phyloP scores from a whole-genome alignment of 768 basidiomycete species.

The Boletus insuetus region DNA sequence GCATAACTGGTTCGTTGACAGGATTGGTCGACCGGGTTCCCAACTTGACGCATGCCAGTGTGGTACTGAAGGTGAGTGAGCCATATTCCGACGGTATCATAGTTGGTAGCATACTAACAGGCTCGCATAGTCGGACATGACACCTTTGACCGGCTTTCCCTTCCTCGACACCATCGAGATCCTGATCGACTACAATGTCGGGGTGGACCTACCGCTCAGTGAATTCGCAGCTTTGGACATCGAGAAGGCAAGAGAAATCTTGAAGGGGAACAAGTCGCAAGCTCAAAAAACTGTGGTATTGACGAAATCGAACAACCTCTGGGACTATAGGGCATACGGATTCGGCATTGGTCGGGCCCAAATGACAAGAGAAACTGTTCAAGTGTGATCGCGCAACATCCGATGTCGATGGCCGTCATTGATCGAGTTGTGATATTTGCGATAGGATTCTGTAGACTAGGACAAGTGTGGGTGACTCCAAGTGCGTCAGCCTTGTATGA shows the following conservation, averaged over 20 bases:
- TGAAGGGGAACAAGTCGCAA: slow-evolving; percentile 4
- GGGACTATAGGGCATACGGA: no score
- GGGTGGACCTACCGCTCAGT: neutral
- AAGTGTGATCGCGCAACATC: no score
- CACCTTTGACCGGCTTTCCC: neutral
- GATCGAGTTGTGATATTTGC: no score
- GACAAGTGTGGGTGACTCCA: no score
- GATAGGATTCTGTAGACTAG: no score
- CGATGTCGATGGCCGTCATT: no score
- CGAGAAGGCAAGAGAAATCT: neutral
- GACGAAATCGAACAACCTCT: neutral
- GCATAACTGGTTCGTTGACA: neutral
- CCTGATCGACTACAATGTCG: no score
- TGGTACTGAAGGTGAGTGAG: neutral
- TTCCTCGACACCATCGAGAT: slow-evolving; percentile 5
- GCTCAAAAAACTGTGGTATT: slow-evolving; percentile 4
- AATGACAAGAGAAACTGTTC: no score
- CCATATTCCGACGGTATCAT: neutral
- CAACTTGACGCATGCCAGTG: slow-evolving; percentile 2
- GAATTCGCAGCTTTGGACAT: neutral
- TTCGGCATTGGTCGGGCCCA: no score
- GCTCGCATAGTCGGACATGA: neutral
- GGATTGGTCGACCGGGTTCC: slow-evolving; percentile 7
- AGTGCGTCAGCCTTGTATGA: no score
- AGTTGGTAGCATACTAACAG: neutral